Conservation (phyloP, 164 flowering plant genomes). For the Vitis cinerea region DNA sequence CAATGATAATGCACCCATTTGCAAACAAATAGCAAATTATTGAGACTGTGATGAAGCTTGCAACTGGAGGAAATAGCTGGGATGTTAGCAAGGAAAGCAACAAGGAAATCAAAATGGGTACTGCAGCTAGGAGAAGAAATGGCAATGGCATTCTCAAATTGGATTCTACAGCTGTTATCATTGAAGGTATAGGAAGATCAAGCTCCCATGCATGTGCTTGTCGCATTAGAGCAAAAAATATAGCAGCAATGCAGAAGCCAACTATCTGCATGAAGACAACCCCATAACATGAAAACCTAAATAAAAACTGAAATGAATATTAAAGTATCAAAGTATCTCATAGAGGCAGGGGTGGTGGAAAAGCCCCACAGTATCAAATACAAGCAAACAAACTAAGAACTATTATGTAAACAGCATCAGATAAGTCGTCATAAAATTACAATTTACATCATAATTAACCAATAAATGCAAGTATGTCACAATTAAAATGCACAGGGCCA, state of each 20-base stretch:
- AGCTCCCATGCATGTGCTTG: constrained; percentile 89
- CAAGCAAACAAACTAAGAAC: background rate
- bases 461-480: too few species aligned
- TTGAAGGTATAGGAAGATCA: constrained; percentile 72
- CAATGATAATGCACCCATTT: constrained; percentile 59
- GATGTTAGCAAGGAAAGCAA: constrained; percentile 50
- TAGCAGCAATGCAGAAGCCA: constrained; percentile 71
- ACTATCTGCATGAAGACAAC: constrained; percentile 59
- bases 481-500: background rate
- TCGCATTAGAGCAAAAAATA: constrained; percentile 82
- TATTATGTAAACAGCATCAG: background rate
- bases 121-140: constrained; percentile 50
- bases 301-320: background rate
- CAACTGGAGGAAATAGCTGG: constrained; percentile 56
- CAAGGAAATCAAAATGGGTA: constrained; percentile 60
- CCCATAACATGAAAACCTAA: constrained; percentile 5
- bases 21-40: constrained; percentile 70
- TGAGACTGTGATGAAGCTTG: constrained; percentile 59
- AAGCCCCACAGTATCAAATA: background rate
- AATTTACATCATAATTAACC: too few species aligned
- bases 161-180: constrained; percentile 73
- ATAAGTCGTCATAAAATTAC: background rate
- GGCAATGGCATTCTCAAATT: constrained; percentile 73
- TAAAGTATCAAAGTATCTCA: background rate
- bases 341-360: background rate